These are phyloP conservation scores for Spiromastix sp. DNA, from an alignment of 2,329 filamentous ascomycete genomes.

Conservation along the genomic window DNA sequence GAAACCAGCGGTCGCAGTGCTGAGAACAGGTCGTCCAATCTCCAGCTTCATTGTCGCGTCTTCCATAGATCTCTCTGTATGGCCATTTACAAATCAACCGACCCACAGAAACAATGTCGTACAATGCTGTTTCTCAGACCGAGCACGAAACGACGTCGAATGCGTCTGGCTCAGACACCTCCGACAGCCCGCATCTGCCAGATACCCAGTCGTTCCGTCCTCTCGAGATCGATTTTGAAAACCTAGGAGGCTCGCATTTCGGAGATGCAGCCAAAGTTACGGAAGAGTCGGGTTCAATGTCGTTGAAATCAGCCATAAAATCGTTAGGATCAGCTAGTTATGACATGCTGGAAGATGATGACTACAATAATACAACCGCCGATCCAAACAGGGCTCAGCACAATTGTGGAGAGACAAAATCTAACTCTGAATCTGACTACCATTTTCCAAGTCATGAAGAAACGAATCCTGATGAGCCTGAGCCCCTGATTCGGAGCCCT, in stretches of 20 bases:
- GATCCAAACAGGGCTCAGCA: neutral
- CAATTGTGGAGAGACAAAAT: neutral
- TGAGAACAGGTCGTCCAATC: no score
- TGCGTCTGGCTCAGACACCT: constrained; percentile 24
- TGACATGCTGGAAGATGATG: constrained; percentile 38
- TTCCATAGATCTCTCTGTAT: no score
- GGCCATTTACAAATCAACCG: neutral
- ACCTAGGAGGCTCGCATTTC: constrained; percentile 20
- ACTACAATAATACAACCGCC: constrained; percentile 20
- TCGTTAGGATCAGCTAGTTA: constrained; percentile 23
- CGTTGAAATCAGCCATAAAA: constrained; percentile 10
- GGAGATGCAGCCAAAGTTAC: constrained; percentile 20
- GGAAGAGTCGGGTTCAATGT: constrained; percentile 15
- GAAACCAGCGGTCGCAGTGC: no score
- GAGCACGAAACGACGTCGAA: constrained; percentile 30
- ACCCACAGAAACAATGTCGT: constrained; percentile 25
- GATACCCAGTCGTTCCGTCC: constrained; percentile 18
- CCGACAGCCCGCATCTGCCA: constrained; percentile 21
- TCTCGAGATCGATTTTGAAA: constrained; percentile 21
- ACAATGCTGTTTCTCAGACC: constrained; percentile 33
- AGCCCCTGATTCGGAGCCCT: constrained; percentile 28
- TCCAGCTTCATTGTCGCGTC: no score
- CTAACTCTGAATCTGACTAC: neutral
- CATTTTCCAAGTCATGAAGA: neutral
- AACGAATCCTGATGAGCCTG: constrained; percentile 15